Percentiles rank a stretch among this genome's conserved stretches.
These are phyloP conservation scores for Cicer pinnatifidum DNA, from an alignment of 306 rosid species.

Conservation along the genomic window DNA sequence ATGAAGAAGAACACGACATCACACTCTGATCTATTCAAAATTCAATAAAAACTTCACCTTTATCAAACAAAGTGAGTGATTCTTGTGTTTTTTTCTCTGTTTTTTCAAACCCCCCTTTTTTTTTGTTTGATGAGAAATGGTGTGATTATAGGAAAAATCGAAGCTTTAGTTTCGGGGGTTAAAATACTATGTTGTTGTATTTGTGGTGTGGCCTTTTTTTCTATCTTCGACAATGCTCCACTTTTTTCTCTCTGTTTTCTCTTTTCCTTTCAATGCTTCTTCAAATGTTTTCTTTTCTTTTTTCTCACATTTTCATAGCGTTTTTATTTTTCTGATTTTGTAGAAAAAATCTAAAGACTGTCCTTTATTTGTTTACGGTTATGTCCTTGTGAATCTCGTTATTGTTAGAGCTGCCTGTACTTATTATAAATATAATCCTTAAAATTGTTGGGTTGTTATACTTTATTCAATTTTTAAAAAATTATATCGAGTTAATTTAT, in stretches of 20 bases:
- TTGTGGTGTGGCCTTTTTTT: constrained; percentile 52
- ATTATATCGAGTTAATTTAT: too few species aligned
- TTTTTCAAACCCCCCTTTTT: neutral
- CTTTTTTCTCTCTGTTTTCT: constrained; percentile 61
- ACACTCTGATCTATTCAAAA: constrained; percentile 45
- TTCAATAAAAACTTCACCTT: constrained; percentile 25
- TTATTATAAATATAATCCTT: too few species aligned
- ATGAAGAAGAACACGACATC: constrained; percentile 92
- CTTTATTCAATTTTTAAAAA: too few species aligned
- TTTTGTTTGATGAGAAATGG: neutral
- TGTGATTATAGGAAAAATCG: constrained; percentile 41
- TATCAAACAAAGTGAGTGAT: neutral
- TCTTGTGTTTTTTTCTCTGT: too few species aligned
- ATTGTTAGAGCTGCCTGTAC: neutral
- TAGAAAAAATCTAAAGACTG: too few species aligned
- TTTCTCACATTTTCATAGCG: neutral
- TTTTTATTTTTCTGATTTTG: neutral
- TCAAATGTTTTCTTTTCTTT: neutral
- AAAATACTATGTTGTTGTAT: constrained; percentile 16
- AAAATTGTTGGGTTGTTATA: too few species aligned
- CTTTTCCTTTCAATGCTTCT: constrained; percentile 16
- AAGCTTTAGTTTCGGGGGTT: constrained; percentile 52
- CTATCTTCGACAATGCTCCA: constrained; percentile 52
- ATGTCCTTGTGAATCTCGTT: neutral
- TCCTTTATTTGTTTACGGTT: constrained; percentile 6